Base-by-base conservation (phyloP, 2,329 filamentous ascomycete species). In the Emericellopsis cladophorae region DNA sequence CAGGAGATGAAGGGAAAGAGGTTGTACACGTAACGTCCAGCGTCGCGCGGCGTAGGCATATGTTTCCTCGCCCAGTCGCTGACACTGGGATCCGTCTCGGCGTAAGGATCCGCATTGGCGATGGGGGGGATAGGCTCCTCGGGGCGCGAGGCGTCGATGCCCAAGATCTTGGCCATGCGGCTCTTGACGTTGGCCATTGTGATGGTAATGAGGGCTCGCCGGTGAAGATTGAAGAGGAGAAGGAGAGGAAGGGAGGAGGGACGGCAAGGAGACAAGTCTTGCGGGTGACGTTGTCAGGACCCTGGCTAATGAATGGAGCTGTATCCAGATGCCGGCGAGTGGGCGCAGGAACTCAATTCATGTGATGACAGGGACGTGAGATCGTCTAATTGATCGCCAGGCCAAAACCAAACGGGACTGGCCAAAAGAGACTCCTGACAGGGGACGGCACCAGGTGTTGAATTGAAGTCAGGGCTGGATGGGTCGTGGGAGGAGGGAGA, bases 1-100 rank as follows among this genome's bases (percentile, higher is more conserved):
- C 69, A 72, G 12, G 55, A 57, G 43, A 64, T 49, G 49, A 70
- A 72, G 3, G 69, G 68, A 45, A 72, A 71, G 15, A 72, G 51
- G 45, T 55, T 58, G 43, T 53, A 55, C 39, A 67, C 31, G 45
- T 68, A 68, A 31, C 41, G 42, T 7, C 45, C 51, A 7, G 60
- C 41, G 7, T 54, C 54, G 2, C 45, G 51, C n/a, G 44, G 16
- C 2, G 58, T 52, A 4, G 65, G 64, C 0, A 54, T 51, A 14
- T 63, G 50, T 39, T 66, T 61, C 14, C 51, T 45, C n/a, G 67
- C 42, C 44, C 60, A 66, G 44, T 67, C 64, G 6, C 43, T 46
- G n/a, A 65, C 56, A 9, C 63, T 66, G 7, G 62, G 62, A 44
- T 67, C 64, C n/a, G 49, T 48, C 49, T 66, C 63, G 42, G 62